Evolutionary conservation across 208 protist species (phyloP), one percentile per base, ranked within the genome.

Genomic region (Blastocrithidia nonstop): DNA sequence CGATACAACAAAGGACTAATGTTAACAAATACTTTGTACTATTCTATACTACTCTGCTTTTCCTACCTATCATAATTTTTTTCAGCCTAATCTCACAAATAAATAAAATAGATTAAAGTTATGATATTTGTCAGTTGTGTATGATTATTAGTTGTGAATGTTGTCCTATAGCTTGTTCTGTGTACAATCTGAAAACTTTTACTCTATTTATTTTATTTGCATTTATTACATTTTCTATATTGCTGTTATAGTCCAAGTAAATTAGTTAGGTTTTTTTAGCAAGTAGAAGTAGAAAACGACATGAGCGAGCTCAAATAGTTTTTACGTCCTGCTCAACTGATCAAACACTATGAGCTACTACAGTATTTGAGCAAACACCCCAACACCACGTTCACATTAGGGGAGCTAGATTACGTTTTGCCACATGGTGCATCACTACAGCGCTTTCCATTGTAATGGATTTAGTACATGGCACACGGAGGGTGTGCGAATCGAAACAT

Each of bases 271-370:
- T 21, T 25, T 20, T 3, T 22, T 48, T 42, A 42, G 7, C 22
- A 46, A 7, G 22, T 8, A 46, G 6, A 21, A 21, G 6, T 6
- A 35, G 17, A 4, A 32, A 25, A 4, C 16, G 6, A 45, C 3
- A 90, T 92, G 82, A 86, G 75, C 39, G 63, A 79, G 7, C 57
- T 92, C 3, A 67, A 68, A 43, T 51, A 66, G 13, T 53, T 92
- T 35, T 63, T 92, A 16, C 81, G 58, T 17, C 43, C 57, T 4
- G 54, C 66, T 9, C 82, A 92, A 62, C 59, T 85, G 21, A 61
- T 65, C 4, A 92, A 92, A 50, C 75, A 92, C 61, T 84, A 88
- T 56, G 71, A 88, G 36, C n/a, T 86, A 7, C 45, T 92, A 11
- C 74, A 71, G 39, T 92, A 76, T 62, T 67, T 92, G 37, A 59